These are phyloP conservation scores for Powellomyces hirtus DNA, from an alignment of 192 early-diverging fungal species.

Conservation along the genomic window DNA sequence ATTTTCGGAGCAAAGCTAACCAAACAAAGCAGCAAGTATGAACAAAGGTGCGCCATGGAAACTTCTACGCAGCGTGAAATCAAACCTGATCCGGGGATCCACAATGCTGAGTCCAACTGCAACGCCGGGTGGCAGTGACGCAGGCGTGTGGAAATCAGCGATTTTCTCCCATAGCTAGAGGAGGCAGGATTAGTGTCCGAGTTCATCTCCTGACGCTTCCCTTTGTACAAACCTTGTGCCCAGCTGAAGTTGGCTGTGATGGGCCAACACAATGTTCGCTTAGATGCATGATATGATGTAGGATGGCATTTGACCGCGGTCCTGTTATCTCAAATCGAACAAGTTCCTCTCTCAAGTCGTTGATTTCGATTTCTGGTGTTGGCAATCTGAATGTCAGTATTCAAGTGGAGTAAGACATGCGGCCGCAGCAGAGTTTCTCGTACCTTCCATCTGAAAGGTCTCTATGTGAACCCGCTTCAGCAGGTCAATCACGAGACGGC, in stretches of 20 bases:
- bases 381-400: neutral
- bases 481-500: neutral
- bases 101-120: conserved; percentile 75
- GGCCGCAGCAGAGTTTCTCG: neutral
- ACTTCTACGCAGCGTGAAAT: neutral
- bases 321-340: conserved; percentile 86
- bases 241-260: conserved; percentile 6
- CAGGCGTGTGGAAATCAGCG: conserved; percentile 48
- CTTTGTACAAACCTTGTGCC: conserved; percentile 23
- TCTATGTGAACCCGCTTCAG: conserved; percentile 1
- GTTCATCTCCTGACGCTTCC: conserved; percentile 34
- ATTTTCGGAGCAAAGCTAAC: conserved; percentile 42
- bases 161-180: conserved; percentile 26
- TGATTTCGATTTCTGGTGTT: neutral
- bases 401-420: neutral
- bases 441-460: conserved; percentile 10
- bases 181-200: conserved; percentile 11
- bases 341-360: conserved; percentile 40
- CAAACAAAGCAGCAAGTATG: neutral
- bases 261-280: conserved; percentile 3
- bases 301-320: conserved; percentile 71
- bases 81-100: conserved; percentile 80
- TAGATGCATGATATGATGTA: conserved; percentile 62
- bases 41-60: neutral
- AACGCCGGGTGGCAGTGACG: conserved; percentile 74